phyloP scores from a whole-genome alignment of 768 basidiomycete genomes.

The Boletus vermiculosoides region DNA sequence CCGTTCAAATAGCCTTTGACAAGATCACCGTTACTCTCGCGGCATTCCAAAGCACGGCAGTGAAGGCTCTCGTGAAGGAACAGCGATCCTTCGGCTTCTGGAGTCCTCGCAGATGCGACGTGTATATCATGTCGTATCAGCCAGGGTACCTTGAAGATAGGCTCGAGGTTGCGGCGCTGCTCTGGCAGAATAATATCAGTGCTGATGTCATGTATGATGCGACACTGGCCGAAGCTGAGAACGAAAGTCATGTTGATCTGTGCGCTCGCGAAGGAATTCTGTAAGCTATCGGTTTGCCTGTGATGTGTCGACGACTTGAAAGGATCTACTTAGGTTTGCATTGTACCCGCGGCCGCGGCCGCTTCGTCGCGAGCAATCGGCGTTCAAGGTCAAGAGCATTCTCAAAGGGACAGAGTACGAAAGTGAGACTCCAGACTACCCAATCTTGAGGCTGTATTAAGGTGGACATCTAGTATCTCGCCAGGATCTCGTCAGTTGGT shows the following conservation, averaged over 20 bases:
- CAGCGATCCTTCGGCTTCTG: conserved; percentile 83
- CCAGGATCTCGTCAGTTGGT: conserved; percentile 70
- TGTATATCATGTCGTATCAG: conserved; percentile 79
- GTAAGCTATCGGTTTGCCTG: conserved; percentile 41
- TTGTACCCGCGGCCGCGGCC: conserved; percentile 55
- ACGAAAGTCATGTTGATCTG: conserved; percentile 62
- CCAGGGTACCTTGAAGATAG: conserved; percentile 74
- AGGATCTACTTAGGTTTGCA: conserved; percentile 48
- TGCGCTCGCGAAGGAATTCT: conserved; percentile 83
- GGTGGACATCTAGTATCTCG: conserved; percentile 47
- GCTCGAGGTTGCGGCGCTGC: conserved; percentile 68
- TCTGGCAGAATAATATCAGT: conserved; percentile 83
- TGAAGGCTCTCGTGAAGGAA: conserved; percentile 71
- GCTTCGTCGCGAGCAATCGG: conserved; percentile 56
- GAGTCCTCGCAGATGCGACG: conserved; percentile 88
- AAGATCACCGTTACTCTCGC: conserved; percentile 72
- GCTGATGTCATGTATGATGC: conserved; percentile 88
- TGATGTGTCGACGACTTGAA: conserved; percentile 30
- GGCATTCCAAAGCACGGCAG: conserved; percentile 61
- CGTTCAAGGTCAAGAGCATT: conserved; percentile 83
- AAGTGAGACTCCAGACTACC: conserved; percentile 35
- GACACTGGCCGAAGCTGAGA: conserved; percentile 58
- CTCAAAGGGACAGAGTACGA: conserved; percentile 76
- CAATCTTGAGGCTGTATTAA: conserved; percentile 4
- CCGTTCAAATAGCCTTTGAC: conserved; percentile 74